A percentile compares a stretch with the other conserved stretches of the same genome.
Conservation (phyloP, 805 yeast species). For the Maudiozyma serrabonitensis region DNA sequence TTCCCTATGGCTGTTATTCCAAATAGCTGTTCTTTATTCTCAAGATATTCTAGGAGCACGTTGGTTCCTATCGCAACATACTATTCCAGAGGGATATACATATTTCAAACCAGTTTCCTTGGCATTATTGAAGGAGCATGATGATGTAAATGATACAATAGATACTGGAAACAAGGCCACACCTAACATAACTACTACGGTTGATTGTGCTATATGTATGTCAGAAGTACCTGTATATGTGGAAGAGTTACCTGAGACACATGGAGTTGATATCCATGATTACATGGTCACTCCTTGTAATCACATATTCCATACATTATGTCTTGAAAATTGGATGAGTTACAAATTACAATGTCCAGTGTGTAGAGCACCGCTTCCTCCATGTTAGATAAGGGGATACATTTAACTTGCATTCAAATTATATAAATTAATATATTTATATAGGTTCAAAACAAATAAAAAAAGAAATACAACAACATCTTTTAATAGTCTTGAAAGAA, state of each 20-base stretch:
- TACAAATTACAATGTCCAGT: conserved; percentile 90
- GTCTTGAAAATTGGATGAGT: conserved; percentile 89
- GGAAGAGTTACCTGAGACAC: conserved; percentile 25
- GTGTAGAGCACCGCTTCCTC: conserved; percentile 79
- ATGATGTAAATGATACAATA: conserved; percentile 5
- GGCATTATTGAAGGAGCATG: conserved; percentile 25
- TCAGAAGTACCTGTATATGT: conserved; percentile 39
- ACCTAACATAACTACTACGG: conserved; percentile 22
- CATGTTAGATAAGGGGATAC: conserved; percentile 23
- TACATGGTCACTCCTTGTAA: conserved; percentile 87
- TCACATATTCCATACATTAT: conserved; percentile 82
- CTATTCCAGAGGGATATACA: conserved; percentile 73
- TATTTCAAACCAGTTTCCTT: conserved; percentile 43
- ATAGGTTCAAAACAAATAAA: no score
- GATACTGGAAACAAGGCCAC: not conserved
- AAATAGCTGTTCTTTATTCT: conserved; percentile 45
- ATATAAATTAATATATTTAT: not conserved
- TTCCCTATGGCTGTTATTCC: conserved; percentile 48
- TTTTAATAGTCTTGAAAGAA: no score
- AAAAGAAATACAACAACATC: no score
- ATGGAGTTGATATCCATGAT: conserved; percentile 33
- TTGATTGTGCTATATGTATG: conserved; percentile 91
- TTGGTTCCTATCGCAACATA: conserved; percentile 66
- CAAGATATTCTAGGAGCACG: conserved; percentile 72
- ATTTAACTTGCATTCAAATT: not conserved